A percentile compares a stretch with the other conserved stretches of the same genome.
Evolutionary conservation across 257 asterid genomes (phyloP).

Genomic region (Hygrophila difformis): DNA sequence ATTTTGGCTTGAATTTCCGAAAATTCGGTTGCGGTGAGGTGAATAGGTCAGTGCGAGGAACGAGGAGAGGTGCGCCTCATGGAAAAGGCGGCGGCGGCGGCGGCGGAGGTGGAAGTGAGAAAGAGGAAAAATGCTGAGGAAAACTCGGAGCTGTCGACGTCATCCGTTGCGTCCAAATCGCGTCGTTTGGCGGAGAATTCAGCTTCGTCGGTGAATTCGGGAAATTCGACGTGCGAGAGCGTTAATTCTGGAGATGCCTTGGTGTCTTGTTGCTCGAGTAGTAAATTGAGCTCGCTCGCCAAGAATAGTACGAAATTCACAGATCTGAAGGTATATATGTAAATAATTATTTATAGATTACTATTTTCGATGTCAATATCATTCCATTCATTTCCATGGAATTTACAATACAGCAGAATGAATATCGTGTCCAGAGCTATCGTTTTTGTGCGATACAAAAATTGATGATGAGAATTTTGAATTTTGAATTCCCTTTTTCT

Average conservation of each 20-base stretch:
- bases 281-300: constrained; percentile 26
- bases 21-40: constrained; percentile 12
- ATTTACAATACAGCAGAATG: constrained; percentile 16
- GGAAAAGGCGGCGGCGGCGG: constrained; percentile 18
- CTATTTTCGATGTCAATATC: too few relatives aligned
- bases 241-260: constrained; percentile 15
- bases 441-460: constrained; percentile 5
- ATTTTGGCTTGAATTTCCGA: neutral
- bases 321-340: constrained; percentile 58
- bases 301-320: constrained; percentile 16
- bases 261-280: constrained; percentile 36
- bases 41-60: constrained; percentile 22
- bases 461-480: constrained; percentile 2
- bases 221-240: constrained; percentile 19
- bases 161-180: constrained; percentile 21
- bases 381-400: constrained; percentile 8
- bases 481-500: constrained; percentile 20
- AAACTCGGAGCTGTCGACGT: constrained; percentile 23
- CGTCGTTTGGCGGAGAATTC: constrained; percentile 22
- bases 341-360: too few relatives aligned
- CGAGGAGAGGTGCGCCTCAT: constrained; percentile 15
- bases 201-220: constrained; percentile 17
- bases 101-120: neutral
- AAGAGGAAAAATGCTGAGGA: constrained; percentile 21
- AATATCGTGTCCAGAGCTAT: constrained; percentile 15